Evolutionary conservation across 1,284 basidiomycete species (phyloP), one percentile per base, ranked within the genome.

Genomic region (Ceratobasidium sp.): DNA sequence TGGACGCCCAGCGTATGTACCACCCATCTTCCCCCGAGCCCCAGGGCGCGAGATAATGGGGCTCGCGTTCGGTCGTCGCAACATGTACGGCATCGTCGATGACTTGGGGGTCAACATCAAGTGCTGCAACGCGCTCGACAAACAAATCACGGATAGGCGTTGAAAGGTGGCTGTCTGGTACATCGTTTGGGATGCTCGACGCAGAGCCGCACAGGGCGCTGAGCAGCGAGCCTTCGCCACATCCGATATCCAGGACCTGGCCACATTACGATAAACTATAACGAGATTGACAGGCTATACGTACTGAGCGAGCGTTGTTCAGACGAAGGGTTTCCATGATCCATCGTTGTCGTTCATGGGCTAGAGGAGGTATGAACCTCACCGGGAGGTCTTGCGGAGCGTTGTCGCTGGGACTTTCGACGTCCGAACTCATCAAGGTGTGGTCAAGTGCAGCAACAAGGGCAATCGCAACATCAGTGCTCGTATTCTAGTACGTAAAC

Each of bases 201-300:
- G 94, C 89, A 0, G 93, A 90, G 81, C 92, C 89, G 79, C 88
- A 89, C 19, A 95, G 88, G 15, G 89, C 88, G 0, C 85, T 82
- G n/a, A 95, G 87, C 8, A 95, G 86, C 61, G 90, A 86, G 32
- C 94, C 94, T 83, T 92, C 89, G 51, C 93, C 94, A 80, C 94
- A 95, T 4, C 94, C 94, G 32, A 94, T 85, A 80, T 95, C 94
- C 59, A 95, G 84, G 13, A 95, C 86, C 94, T 94, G 80, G 43
- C n/a, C 57, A 40, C 43, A 37, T 71, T 49, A 25, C 40, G 37
- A 34, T 19, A 73, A 8, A 52, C 29, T 17, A 32, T 6, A 51
- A 15, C 25, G 2, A 46, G 11, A 32, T 17, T 11, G 25, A 17
- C 11, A 15, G 15, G 1, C 13, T 6, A 37, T 15, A 64, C 70